phyloP scores from a whole-genome alignment of 2,329 filamentous ascomycete genomes.

The Emergomyces pasteurianus region DNA sequence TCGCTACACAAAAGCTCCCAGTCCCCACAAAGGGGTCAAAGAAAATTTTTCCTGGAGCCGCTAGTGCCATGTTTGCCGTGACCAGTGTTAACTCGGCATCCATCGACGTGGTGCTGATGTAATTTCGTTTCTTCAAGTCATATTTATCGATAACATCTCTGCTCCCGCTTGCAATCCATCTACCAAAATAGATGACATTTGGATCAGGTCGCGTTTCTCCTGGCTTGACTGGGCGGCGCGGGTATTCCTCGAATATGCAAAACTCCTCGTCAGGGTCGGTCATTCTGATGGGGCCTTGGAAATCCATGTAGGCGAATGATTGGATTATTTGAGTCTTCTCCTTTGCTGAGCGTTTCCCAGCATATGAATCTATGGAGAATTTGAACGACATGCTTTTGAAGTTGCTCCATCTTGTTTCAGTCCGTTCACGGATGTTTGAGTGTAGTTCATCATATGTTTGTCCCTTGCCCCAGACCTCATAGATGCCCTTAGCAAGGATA shows the following conservation, averaged over 20 bases:
- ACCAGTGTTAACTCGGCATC: constrained; percentile 85
- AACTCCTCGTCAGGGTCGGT: constrained; percentile 62
- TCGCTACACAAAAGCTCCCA: constrained; percentile 82
- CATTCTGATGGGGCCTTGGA: constrained; percentile 69
- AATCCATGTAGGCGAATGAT: constrained; percentile 64
- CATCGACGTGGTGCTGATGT: constrained; percentile 96
- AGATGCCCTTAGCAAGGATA: constrained; percentile 70
- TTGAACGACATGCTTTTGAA: constrained; percentile 63
- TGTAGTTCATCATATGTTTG: constrained; percentile 57
- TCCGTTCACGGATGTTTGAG: constrained; percentile 46
- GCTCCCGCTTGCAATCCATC: constrained; percentile 54
- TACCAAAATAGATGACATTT: constrained; percentile 56
- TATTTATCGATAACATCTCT: constrained; percentile 60
- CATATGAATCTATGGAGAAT: constrained; percentile 74
- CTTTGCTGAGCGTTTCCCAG: constrained; percentile 52
- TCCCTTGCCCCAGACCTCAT: constrained; percentile 78
- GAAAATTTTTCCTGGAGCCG: constrained; percentile 69
- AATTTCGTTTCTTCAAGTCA: constrained; percentile 83
- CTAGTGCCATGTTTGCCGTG: constrained; percentile 81
- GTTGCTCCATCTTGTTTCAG: constrained; percentile 51
- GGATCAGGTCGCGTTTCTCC: constrained; percentile 39
- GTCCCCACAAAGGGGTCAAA: constrained; percentile 96
- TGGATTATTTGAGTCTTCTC: constrained; percentile 68
- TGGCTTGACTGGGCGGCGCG: constrained; percentile 4
- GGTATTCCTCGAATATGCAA: constrained; percentile 60